Conservation (phyloP, 371 early-diverging fungal genomes). For the Funneliformis caledonium region DNA sequence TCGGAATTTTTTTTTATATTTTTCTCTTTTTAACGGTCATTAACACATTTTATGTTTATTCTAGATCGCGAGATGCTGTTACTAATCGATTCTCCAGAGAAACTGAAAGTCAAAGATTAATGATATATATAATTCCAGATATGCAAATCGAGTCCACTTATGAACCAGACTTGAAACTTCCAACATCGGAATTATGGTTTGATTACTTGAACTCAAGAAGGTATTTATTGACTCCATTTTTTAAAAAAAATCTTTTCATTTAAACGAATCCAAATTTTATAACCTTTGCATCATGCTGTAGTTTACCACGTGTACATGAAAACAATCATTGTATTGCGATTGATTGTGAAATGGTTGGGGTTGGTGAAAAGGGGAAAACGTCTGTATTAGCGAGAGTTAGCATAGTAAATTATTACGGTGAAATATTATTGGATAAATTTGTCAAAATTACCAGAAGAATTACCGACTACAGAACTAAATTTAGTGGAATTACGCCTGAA, state of each 20-base stretch:
- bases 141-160: neutral
- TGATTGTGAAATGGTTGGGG: constrained; percentile 99
- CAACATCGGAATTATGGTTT: neutral
- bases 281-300: neutral
- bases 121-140: neutral
- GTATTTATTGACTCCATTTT: neutral
- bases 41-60: too few relatives aligned
- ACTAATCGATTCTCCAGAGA: neutral
- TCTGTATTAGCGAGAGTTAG: constrained; percentile 90
- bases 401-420: constrained; percentile 93
- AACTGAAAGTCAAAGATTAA: neutral
- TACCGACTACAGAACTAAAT: constrained; percentile 90
- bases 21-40: too few relatives aligned
- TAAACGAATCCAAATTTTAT: too few relatives aligned
- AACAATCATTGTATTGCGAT: constrained; percentile 66
- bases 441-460: constrained; percentile 82
- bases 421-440: constrained; percentile 81
- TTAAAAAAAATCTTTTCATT: neutral
- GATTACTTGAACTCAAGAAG: neutral
- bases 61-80: too few relatives aligned
- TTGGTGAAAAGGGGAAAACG: constrained; percentile 76
- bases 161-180: neutral
- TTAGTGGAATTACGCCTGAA: constrained; percentile 87
- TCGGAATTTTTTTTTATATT: too few relatives aligned
- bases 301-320: neutral